Evolutionary conservation across 1,284 basidiomycete genomes (phyloP).

Genomic region (Microbotryum scabiosae): DNA sequence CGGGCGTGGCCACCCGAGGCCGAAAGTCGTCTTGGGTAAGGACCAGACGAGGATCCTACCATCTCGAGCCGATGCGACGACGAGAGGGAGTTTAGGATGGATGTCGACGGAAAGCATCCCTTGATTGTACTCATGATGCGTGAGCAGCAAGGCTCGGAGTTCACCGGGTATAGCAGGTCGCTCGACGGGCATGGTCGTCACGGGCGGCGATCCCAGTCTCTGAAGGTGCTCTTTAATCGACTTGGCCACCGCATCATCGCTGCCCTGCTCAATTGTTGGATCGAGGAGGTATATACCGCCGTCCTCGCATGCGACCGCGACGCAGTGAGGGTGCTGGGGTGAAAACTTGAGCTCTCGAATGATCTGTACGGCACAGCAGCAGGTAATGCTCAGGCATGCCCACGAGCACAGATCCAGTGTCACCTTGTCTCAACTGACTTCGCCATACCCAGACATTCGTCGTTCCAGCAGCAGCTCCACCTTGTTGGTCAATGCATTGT

Average conservation of each 20-base stretch:
- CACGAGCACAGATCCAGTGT: neutral
- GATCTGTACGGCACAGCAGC: slow-evolving; percentile 11
- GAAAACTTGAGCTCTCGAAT: slow-evolving; percentile 32
- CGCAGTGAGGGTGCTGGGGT: slow-evolving; percentile 34
- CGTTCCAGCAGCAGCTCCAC: slow-evolving; percentile 13
- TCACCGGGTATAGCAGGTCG: slow-evolving; percentile 9
- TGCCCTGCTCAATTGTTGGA: slow-evolving; percentile 4
- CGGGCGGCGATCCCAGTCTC: neutral
- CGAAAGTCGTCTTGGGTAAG: neutral
- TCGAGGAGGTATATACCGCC: slow-evolving; percentile 37
- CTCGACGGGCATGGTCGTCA: neutral
- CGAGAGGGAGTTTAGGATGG: slow-evolving; percentile 3
- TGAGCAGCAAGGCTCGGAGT: slow-evolving; percentile 1
- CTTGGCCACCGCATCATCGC: neutral
- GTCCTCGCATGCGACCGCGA: slow-evolving; percentile 37
- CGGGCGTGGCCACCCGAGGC: neutral
- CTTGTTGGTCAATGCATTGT: neutral
- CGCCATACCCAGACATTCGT: slow-evolving; percentile 34
- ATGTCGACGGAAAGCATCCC: slow-evolving; percentile 9
- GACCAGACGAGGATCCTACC: slow-evolving; percentile 14
- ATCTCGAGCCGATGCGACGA: slow-evolving; percentile 12
- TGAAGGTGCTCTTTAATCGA: neutral
- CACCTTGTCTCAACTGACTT: slow-evolving; percentile 23
- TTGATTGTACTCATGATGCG: neutral
- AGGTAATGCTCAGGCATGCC: neutral